A percentile compares a stretch with the other conserved stretches of the same genome.
Evolutionary conservation across 2,329 filamentous ascomycete species (phyloP).

Genomic region (Calonectria naviculata): DNA sequence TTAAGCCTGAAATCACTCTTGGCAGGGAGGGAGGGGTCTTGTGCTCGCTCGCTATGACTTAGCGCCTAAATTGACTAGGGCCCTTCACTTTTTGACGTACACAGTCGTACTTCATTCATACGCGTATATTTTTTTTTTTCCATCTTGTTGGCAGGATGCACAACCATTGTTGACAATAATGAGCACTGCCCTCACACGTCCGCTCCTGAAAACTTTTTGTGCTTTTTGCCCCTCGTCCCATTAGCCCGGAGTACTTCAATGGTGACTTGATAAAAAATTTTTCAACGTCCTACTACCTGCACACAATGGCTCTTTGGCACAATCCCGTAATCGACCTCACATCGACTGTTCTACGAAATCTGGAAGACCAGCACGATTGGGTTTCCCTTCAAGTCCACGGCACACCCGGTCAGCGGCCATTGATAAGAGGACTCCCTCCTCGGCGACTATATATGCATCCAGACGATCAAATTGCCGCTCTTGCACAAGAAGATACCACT

Average conservation of each 20-base stretch:
- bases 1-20: neutral
- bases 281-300: neutral
- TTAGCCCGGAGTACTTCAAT: neutral
- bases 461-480: constrained; percentile 61
- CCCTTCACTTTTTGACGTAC: neutral
- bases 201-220: too few species aligned
- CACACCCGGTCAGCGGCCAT: neutral
- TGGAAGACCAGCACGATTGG: neutral
- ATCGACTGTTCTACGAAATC: neutral
- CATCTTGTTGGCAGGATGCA: too few species aligned
- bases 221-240: neutral
- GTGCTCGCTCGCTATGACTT: neutral
- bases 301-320: neutral
- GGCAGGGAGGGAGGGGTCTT: neutral
- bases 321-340: neutral
- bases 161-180: too few species aligned
- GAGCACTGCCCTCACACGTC: neutral
- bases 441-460: neutral
- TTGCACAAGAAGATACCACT: constrained; percentile 68
- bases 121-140: neutral
- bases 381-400: neutral
- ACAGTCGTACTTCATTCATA: neutral
- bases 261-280: neutral
- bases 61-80: neutral
- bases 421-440: neutral